Percentiles rank a stretch among this genome's conserved stretches.
These are phyloP conservation scores for Poterioochromonas sp. DNA, from an alignment of 352 stramenopile genomes.

Conservation along the genomic window DNA sequence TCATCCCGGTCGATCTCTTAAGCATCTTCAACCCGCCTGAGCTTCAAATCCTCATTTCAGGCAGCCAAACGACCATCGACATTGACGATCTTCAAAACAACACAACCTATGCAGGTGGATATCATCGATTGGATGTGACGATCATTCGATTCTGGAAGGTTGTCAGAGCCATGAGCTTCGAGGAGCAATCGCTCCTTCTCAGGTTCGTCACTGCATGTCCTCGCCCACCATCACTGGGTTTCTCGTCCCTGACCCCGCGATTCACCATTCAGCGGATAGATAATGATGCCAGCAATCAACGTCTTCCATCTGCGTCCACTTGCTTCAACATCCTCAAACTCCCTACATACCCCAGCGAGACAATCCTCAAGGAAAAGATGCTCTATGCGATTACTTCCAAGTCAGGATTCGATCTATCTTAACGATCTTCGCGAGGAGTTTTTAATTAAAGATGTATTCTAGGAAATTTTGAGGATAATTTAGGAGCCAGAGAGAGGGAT, in stretches of 20 bases:
- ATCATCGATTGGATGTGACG: not conserved
- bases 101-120: slow-evolving; percentile 6
- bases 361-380: not conserved
- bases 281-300: slow-evolving; percentile 50
- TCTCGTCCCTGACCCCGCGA: slow-evolving; percentile 75
- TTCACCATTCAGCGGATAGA: slow-evolving; percentile 69
- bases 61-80: not conserved
- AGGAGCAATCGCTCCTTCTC: slow-evolving; percentile 75
- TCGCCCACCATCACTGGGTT: slow-evolving; percentile 83
- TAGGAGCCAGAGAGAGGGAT: no score
- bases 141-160: slow-evolving; percentile 14
- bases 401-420: no score
- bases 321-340: slow-evolving; percentile 97
- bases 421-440: no score
- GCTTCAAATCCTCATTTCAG: slow-evolving; percentile 61
- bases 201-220: slow-evolving; percentile 89
- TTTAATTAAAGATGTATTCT: no score
- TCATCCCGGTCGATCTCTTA: slow-evolving; percentile 67
- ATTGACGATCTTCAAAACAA: not conserved
- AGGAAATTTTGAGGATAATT: no score
- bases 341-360: slow-evolving; percentile 86
- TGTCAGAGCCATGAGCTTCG: slow-evolving; percentile 51
- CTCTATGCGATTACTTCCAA: not conserved
- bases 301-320: slow-evolving; percentile 80
- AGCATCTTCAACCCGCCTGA: slow-evolving; percentile 88